phyloP scores from a whole-genome alignment of 2,329 filamentous ascomycete genomes.

The Ophiosphaerella korrae region DNA sequence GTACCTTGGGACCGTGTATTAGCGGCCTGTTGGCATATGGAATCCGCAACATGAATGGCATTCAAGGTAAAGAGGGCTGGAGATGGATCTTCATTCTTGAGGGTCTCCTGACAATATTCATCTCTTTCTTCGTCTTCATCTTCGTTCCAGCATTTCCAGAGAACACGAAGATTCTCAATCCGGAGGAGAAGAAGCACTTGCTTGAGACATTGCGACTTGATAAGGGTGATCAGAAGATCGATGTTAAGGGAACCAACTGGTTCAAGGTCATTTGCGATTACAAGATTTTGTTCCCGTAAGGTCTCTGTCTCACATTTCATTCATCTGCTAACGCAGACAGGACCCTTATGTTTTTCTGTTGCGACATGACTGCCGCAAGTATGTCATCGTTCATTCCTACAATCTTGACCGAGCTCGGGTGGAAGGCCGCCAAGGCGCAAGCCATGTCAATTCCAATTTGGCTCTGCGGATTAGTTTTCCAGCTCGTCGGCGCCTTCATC shows the following conservation, averaged over 20 bases:
- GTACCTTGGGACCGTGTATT: slow-evolving; percentile 60
- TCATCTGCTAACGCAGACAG: slow-evolving; percentile 17
- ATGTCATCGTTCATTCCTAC: slow-evolving; percentile 41
- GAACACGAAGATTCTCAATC: slow-evolving; percentile 56
- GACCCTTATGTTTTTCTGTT: slow-evolving; percentile 42
- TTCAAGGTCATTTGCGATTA: slow-evolving; percentile 56
- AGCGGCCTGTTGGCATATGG: slow-evolving; percentile 59
- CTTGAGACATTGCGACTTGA: slow-evolving; percentile 56
- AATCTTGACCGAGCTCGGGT: slow-evolving; percentile 42
- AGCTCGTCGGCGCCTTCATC: slow-evolving; percentile 27
- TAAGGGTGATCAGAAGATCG: slow-evolving; percentile 53
- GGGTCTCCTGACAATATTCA: slow-evolving; percentile 57
- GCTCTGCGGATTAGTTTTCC: slow-evolving; percentile 32
- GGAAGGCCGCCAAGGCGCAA: slow-evolving; percentile 37
- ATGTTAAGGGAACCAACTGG: slow-evolving; percentile 54
- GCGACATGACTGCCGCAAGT: slow-evolving; percentile 41
- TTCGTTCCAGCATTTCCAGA: slow-evolving; percentile 60
- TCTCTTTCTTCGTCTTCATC: slow-evolving; percentile 55
- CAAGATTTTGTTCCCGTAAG: slow-evolving; percentile 61
- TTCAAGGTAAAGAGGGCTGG: slow-evolving; percentile 28
- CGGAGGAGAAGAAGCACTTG: slow-evolving; percentile 58
- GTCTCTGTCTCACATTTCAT: slow-evolving; percentile 50
- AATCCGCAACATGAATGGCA: slow-evolving; percentile 41
- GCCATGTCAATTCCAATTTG: slow-evolving; percentile 45
- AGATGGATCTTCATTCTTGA: slow-evolving; percentile 65